A percentile compares a stretch with the other conserved stretches of the same genome.
phyloP scores from a whole-genome alignment of 805 yeast genomes.

The Komagataella populi region DNA sequence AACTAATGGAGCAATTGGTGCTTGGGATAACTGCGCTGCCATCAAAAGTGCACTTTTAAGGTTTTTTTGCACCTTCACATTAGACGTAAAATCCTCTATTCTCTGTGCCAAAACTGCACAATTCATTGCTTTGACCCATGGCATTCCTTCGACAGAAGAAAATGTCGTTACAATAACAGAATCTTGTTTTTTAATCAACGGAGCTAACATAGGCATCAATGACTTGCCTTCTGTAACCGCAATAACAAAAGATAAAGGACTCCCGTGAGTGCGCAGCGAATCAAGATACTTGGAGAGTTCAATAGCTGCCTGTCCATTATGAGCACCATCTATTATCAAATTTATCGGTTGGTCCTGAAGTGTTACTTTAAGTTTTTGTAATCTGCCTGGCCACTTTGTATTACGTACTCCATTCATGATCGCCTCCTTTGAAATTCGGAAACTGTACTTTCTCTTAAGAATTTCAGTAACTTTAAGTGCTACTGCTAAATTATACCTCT shows the following conservation, averaged over 20 bases:
- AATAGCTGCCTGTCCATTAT: constrained; percentile 75
- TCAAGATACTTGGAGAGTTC: constrained; percentile 48
- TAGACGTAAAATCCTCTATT: constrained; percentile 9
- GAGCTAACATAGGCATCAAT: constrained; percentile 32
- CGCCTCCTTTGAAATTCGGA: constrained; percentile 16
- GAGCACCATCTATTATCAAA: constrained; percentile 81
- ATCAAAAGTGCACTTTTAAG: not conserved
- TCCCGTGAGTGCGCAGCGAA: constrained; percentile 1
- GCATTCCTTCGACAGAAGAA: constrained; percentile 75
- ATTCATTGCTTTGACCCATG: constrained; percentile 61
- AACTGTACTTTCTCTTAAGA: constrained; percentile 5
- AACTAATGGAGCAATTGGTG: constrained; percentile 17
- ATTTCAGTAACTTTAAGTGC: constrained; percentile 45
- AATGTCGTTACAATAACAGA: constrained; percentile 50
- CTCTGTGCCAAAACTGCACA: constrained; percentile 16
- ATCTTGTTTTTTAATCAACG: constrained; percentile 38
- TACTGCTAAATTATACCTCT: constrained; percentile 51
- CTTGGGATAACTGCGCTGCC: not conserved
- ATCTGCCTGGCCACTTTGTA: constrained; percentile 80
- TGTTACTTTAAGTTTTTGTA: constrained; percentile 36
- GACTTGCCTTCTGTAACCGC: constrained; percentile 72
- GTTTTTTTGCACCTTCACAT: constrained; percentile 9
- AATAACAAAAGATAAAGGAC: constrained; percentile 38
- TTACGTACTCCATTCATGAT: constrained; percentile 36
- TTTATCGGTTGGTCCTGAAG: constrained; percentile 12